Base-by-base conservation (phyloP, 2,329 filamentous ascomycete species). In the Alternaria longipes region DNA sequence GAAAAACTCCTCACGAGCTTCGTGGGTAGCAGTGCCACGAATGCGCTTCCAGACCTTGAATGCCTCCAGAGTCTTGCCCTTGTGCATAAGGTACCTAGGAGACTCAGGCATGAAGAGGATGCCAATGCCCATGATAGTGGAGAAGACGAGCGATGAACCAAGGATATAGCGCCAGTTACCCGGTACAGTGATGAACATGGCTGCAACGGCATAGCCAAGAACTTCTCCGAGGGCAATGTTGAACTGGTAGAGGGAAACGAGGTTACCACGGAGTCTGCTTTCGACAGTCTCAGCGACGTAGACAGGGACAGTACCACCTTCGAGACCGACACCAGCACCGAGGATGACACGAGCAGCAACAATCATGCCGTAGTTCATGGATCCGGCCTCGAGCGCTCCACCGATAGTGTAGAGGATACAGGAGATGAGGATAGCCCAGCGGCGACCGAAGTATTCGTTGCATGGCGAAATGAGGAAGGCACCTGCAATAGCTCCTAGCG, bases 201-300 rank as follows among this genome's bases (percentile, higher is more conserved):
- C 90, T 0, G 88, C 90, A 1, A 92, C 85, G 5, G 88, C 90
- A 62, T 92, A 92, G 3, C 90, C 90, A 1, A 92, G 81, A 2
- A 92, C 90, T 68, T 92, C 90, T 28, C 90, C 90, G 0, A 92
- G 83, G 0, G 90, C 90, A 70, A 92, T 92, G 78, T 90, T 91
- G 78, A 92, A 87, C 73, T 92, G 90, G 75, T 92, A 92, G 0
- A 92, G 81, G 0, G 89, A 91, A 1, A 92, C 90, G 51, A 92
- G 79, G 74, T 92, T 92, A 66, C 90, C 90, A 69, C 90, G 86
- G 24, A 91, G 83, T 60, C 83, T 84, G 32, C 87, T 83, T 68
- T 90, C 88, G 44, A 91, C 90, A 0, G 87, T 89, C 77, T 92
- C 90, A 1, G 90, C 89, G 30, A 92, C 90, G 64, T 92, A 92